Percentiles rank a stretch among this genome's conserved stretches.
Conservation (phyloP, 257 asterid genomes). For the Vinca minor region DNA sequence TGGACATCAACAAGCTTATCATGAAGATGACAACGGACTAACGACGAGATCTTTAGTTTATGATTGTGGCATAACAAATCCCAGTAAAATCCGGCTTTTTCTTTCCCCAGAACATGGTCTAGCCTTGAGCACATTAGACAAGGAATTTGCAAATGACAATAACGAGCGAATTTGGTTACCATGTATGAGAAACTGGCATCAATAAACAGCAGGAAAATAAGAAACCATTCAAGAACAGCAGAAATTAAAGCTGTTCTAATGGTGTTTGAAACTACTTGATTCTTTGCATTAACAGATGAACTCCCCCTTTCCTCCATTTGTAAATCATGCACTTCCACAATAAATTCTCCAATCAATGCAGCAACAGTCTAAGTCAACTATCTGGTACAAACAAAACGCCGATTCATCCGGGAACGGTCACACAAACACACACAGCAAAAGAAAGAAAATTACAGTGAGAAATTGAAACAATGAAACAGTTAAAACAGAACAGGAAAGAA, state of each 20-base stretch:
- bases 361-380: neutral
- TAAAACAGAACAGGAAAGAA: neutral
- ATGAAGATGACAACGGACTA: slow-evolving; percentile 46
- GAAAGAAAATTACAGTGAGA: neutral
- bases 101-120: slow-evolving; percentile 61
- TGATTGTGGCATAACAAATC: slow-evolving; percentile 58
- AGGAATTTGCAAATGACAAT: slow-evolving; percentile 45
- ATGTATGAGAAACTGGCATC: slow-evolving; percentile 58
- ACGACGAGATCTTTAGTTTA: slow-evolving; percentile 50
- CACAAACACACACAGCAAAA: neutral
- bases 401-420: neutral
- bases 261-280: slow-evolving; percentile 20
- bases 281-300: slow-evolving; percentile 16
- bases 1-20: slow-evolving; percentile 51
- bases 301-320: slow-evolving; percentile 21
- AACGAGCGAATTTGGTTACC: slow-evolving; percentile 58
- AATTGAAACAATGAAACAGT: neutral
- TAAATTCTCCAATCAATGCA: neutral
- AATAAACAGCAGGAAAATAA: slow-evolving; percentile 54
- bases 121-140: slow-evolving; percentile 86
- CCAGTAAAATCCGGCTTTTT: slow-evolving; percentile 45
- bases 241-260: slow-evolving; percentile 45
- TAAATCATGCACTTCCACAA: neutral
- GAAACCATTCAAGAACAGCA: slow-evolving; percentile 76
- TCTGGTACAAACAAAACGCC: neutral